Percentiles rank a stretch among this genome's conserved stretches.
Evolutionary conservation across 768 basidiomycete genomes (phyloP).

Genomic region (Leccinum uliginosum): DNA sequence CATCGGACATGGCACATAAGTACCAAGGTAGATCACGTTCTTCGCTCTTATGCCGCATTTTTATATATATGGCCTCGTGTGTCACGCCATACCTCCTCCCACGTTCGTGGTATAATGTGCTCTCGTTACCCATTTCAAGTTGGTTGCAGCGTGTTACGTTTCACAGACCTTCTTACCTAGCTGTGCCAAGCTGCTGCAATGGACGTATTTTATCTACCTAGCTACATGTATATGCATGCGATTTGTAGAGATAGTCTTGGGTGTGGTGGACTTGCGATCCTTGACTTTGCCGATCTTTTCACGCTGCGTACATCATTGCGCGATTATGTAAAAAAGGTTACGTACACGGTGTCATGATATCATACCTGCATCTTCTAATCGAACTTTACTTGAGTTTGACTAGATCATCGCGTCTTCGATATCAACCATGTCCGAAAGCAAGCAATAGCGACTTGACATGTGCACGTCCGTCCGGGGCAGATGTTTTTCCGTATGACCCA

Average conservation of each 20-base stretch:
- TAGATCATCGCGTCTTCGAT: not conserved
- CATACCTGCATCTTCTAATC: not conserved
- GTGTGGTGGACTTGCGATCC: not conserved
- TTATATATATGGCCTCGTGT: conserved; percentile 15
- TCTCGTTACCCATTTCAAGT: conserved; percentile 7
- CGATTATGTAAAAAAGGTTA: not conserved
- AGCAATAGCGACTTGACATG: not conserved
- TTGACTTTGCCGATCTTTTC: not conserved
- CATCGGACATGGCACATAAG: conserved; percentile 28
- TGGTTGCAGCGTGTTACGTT: not conserved
- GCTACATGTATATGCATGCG: not conserved
- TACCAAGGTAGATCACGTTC: conserved; percentile 25
- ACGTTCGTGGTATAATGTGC: conserved; percentile 22
- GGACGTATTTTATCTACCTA: not conserved
- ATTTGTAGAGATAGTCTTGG: not conserved
- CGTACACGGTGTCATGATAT: not conserved
- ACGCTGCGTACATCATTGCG: not conserved
- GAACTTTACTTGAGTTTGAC: not conserved
- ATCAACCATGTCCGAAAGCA: not conserved
- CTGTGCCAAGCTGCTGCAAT: not conserved
- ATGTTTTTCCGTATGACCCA: not conserved
- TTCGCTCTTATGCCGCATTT: conserved; percentile 19
- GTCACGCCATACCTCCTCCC: conserved; percentile 8
- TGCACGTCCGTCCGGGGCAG: not conserved
- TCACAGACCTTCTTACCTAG: not conserved